Percentiles rank a stretch among this genome's conserved stretches.
Conservation (phyloP, 2,329 filamentous ascomycete species). For the Monilinia aucupariae region DNA sequence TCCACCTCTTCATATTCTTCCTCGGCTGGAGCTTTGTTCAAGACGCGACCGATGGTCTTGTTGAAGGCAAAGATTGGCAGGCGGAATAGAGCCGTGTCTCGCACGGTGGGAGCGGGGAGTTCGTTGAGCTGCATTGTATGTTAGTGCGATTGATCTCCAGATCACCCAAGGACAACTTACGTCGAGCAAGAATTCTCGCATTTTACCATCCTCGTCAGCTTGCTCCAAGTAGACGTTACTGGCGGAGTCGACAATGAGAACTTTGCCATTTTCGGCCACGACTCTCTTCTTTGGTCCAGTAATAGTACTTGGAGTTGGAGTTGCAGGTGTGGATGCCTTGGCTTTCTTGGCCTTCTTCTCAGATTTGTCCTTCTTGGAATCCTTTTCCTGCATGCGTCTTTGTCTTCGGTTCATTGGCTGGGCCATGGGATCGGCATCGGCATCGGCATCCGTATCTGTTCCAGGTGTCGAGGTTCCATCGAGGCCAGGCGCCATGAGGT, state of each 20-base stretch:
- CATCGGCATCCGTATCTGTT: conserved; percentile 44
- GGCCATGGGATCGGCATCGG: conserved; percentile 44
- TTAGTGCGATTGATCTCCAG: conserved; percentile 6
- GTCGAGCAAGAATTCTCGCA: conserved; percentile 80
- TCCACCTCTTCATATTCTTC: conserved; percentile 38
- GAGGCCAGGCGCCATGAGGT: conserved; percentile 64
- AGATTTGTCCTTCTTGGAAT: conserved; percentile 65
- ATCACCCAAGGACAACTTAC: conserved; percentile 48
- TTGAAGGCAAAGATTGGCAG: conserved; percentile 70
- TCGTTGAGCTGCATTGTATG: conserved; percentile 59
- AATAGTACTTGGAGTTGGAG: conserved; percentile 44
- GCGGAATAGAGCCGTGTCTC: conserved; percentile 75
- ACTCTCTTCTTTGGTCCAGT: conserved; percentile 80
- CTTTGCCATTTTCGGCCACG: conserved; percentile 89
- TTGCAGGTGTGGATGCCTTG: conserved; percentile 38
- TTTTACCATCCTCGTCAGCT: conserved; percentile 77
- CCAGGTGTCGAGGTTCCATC: conserved; percentile 45
- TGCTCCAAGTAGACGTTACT: conserved; percentile 96
- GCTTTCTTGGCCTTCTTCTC: conserved; percentile 51
- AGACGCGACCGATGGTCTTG: conserved; percentile 47
- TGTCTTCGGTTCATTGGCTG: conserved; percentile 73
- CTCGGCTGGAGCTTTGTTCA: conserved; percentile 38
- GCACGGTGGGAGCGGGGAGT: conserved; percentile 68
- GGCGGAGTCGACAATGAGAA: conserved; percentile 83
- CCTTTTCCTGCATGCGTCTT: conserved; percentile 82